Evolutionary conservation across 1,284 basidiomycete species (phyloP).

Genomic region (Boletus sp.): DNA sequence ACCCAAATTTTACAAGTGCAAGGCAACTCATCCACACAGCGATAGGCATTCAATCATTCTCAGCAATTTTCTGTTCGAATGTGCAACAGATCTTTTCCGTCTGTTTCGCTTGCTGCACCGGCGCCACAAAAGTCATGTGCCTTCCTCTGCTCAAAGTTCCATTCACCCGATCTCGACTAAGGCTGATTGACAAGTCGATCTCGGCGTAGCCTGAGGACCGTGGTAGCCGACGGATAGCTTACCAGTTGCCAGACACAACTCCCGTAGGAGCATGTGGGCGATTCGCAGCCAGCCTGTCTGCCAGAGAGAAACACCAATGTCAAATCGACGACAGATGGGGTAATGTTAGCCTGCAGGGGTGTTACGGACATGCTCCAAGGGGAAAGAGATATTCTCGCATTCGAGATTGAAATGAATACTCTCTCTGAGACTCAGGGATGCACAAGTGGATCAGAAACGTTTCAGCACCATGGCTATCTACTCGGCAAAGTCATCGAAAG

Average conservation of each 20-base stretch:
- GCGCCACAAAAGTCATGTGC: neutral
- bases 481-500: slow-evolving; percentile 9
- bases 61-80: too few species aligned
- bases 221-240: slow-evolving; percentile 9
- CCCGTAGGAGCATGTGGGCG: neutral
- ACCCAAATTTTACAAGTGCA: too few species aligned
- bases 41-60: too few species aligned
- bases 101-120: neutral
- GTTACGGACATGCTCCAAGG: slow-evolving; percentile 18
- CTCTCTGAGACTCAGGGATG: slow-evolving; percentile 28
- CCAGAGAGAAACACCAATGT: slow-evolving; percentile 11
- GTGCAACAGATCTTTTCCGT: neutral
- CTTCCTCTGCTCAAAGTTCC: neutral
- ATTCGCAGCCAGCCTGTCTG: slow-evolving; percentile 1
- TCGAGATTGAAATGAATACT: slow-evolving; percentile 20
- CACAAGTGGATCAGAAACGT: slow-evolving; percentile 26
- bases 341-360: slow-evolving; percentile 10
- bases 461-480: slow-evolving; percentile 17
- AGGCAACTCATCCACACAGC: too few species aligned
- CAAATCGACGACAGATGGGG: slow-evolving; percentile 11
- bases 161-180: slow-evolving; percentile 1
- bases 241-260: neutral
- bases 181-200: slow-evolving; percentile 6
- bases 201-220: neutral
- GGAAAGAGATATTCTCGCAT: slow-evolving; percentile 22